Conservation (phyloP, 1,284 basidiomycete species). For the Microstroma glucosiphilum region DNA sequence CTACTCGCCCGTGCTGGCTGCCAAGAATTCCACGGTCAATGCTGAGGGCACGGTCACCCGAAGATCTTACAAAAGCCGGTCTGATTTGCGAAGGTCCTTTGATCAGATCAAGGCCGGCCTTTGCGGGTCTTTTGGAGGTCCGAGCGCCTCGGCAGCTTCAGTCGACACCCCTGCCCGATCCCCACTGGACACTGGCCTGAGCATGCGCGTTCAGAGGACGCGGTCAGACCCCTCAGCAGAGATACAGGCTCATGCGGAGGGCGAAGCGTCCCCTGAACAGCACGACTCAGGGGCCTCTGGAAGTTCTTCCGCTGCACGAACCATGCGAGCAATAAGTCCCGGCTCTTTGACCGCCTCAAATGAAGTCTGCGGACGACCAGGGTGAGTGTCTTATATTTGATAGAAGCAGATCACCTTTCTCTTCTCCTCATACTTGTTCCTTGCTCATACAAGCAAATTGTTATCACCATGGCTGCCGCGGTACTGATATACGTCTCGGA, state of each 20-base stretch:
- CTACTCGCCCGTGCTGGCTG: neutral
- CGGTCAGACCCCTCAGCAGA: no score
- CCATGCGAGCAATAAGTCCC: neutral
- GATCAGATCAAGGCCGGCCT: no score
- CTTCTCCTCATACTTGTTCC: neutral
- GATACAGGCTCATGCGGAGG: no score
- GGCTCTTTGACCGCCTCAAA: neutral
- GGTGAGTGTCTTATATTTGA: neutral
- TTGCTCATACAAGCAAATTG: neutral
- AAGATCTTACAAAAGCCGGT: neutral
- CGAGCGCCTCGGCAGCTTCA: no score
- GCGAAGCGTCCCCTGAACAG: no score
- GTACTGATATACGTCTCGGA: neutral
- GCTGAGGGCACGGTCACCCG: neutral
- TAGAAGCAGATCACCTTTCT: neutral
- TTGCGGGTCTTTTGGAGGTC: no score
- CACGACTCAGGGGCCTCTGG: neutral
- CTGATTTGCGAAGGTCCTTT: no score
- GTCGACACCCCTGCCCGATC: no score
- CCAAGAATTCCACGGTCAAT: neutral
- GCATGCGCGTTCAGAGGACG: no score
- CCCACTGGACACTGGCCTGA: no score
- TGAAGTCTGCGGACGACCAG: conserved; percentile 1
- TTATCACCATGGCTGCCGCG: neutral
- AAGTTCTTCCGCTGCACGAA: neutral